These are phyloP conservation scores for Penicillium thymicola DNA, from an alignment of 2,329 filamentous ascomycete genomes.

Conservation along the genomic window DNA sequence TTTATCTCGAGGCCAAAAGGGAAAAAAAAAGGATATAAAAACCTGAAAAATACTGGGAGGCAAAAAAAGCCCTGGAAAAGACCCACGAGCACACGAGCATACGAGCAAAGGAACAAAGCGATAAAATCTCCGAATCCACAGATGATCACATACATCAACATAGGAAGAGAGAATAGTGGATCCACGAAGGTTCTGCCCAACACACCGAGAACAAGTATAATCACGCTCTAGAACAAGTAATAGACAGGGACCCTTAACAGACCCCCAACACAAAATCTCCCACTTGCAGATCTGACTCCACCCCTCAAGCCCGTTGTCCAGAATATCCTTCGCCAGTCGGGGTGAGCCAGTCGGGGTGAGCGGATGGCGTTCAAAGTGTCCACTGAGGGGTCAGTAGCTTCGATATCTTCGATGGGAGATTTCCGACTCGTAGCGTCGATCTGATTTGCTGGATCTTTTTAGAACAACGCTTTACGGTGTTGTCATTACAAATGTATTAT, in stretches of 20 bases:
- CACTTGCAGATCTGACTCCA: slow-evolving; percentile 1
- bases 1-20: neutral
- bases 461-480: neutral
- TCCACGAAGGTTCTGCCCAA: neutral
- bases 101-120: neutral
- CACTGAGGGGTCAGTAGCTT: neutral
- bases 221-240: slow-evolving; percentile 18
- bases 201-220: neutral
- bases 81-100: neutral
- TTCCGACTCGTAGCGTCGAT: neutral
- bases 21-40: neutral
- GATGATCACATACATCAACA: neutral
- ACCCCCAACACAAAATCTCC: neutral
- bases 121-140: neutral
- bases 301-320: neutral
- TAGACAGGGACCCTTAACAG: slow-evolving; percentile 9
- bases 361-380: neutral
- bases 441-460: neutral
- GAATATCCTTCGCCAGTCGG: slow-evolving; percentile 1
- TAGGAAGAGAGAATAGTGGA: neutral
- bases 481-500: neutral
- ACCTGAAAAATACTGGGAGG: neutral
- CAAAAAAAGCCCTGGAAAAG: neutral
- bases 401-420: neutral
- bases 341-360: neutral